Conservation (phyloP, 2,329 filamentous ascomycete genomes). For the Penicillium sp. region DNA sequence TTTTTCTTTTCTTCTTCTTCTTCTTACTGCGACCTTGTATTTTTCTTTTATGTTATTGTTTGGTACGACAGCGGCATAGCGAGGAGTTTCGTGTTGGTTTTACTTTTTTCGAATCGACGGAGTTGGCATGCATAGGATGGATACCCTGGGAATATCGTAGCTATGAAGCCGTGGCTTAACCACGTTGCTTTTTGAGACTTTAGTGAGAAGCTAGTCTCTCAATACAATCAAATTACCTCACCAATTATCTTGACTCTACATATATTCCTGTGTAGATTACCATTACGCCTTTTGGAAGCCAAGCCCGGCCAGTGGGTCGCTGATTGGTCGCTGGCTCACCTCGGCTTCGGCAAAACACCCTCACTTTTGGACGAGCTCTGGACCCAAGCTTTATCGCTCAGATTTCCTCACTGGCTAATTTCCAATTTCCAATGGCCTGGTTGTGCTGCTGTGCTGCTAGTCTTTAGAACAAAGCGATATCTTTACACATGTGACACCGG, state of each 20-base stretch:
- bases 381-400: not conserved
- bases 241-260: not conserved
- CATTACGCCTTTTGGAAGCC: not conserved
- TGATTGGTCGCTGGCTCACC: not conserved
- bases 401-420: no score
- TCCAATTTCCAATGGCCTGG: not conserved
- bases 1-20: conserved; percentile 6
- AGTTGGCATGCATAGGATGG: conserved; percentile 29
- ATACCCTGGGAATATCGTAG: conserved; percentile 29
- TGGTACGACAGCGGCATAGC: conserved; percentile 36
- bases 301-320: not conserved
- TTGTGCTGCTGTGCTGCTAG: not conserved
- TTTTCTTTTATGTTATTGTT: conserved; percentile 9
- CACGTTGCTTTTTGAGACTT: not conserved
- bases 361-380: not conserved
- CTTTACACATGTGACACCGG: not conserved
- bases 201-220: not conserved
- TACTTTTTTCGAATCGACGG: conserved; percentile 13
- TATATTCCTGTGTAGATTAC: not conserved
- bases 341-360: not conserved
- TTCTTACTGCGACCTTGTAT: conserved; percentile 9
- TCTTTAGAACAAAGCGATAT: not conserved
- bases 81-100: conserved; percentile 33
- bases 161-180: conserved; percentile 7
- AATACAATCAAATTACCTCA: conserved; percentile 10